Evolutionary conservation across 139 green algal species (phyloP), one percentile per base, ranked within the genome.

Genomic region (Microglena sp.): DNA sequence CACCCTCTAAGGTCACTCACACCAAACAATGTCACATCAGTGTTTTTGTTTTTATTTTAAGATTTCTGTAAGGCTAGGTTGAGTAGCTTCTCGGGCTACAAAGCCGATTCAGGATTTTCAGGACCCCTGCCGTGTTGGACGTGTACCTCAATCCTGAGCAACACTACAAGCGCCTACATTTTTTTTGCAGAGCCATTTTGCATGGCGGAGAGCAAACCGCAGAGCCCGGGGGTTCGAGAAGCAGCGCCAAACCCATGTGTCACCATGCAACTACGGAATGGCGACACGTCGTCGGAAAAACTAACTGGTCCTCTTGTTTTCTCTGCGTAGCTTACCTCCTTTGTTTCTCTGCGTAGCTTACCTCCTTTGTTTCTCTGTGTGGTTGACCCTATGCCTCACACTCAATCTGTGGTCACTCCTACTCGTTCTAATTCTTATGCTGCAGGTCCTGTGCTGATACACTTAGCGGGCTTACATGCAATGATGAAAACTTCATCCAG

Each of bases 381-480:
- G 40, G 8, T 11, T 46, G 8, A n/a, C 40, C 8, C 8, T 8
- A 8, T 46, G 40, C 8, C 40, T 46, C 8, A 46, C 40, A 8
- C 8, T 46, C 11, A 11, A 8, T 8, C 8, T 46, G 40, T n/a
- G 8, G 40, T n/a, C 40, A 11, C 8, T 8, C 8, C 11, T 8
- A 8, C 11, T 8, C 40, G 40, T 46, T 46, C 8, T n/a, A 8
- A 46, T 46, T 11, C 11, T 46, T 8, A 11, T 46, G 57, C 8
- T 3, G 56, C 72, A 24, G 45, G 80, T 11, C 89, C 89, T 46
- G 77, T 96, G 26, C 46, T 97, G 5, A 89, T 67, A 97, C 83
- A 65, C 83, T 98, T 1, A 84, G 62, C 3, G 93, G 93, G 2
- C 85, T 98, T 1, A 97, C 93, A 1, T 98, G 92, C 82, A 95